phyloP scores from a whole-genome alignment of 371 early-diverging fungal genomes.

The Mucor circinelloides region DNA sequence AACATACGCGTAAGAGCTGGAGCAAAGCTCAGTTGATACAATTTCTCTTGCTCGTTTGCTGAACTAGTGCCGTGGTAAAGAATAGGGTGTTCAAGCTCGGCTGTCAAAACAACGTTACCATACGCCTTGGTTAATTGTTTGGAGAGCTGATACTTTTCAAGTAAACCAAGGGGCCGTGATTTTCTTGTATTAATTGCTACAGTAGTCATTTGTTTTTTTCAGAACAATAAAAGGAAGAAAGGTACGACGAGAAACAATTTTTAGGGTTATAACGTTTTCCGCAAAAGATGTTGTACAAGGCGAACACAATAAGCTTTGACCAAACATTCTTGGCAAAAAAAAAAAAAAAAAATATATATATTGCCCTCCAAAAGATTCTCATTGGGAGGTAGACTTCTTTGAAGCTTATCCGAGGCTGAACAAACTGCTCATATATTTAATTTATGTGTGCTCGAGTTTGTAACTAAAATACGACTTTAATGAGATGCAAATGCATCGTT shows the following conservation, averaged over 20 bases:
- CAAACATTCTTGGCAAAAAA: background rate
- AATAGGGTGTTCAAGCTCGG: background rate
- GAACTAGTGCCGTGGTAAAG: constrained; percentile 17
- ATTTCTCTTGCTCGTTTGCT: constrained; percentile 2
- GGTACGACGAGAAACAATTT: background rate
- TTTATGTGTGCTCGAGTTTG: background rate
- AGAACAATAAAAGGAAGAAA: background rate
- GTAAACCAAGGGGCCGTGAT: constrained; percentile 27
- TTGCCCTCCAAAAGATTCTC: background rate
- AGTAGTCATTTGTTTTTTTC: background rate
- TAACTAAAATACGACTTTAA: background rate
- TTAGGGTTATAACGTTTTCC: background rate
- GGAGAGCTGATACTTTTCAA: constrained; percentile 48
- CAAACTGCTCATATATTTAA: background rate
- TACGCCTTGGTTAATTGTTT: constrained; percentile 32
- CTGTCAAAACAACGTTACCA: constrained; percentile 35
- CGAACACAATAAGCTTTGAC: background rate
- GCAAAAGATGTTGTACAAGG: background rate
- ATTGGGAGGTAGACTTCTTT: background rate
- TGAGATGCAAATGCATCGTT: background rate
- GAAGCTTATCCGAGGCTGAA: too few species aligned
- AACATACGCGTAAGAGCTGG: constrained; percentile 30
- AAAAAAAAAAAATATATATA: too few species aligned
- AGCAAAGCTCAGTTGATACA: constrained; percentile 22
- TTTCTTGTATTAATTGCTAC: constrained; percentile 6